Percentiles rank a stretch among this genome's conserved stretches.
phyloP scores from a whole-genome alignment of 106 monocot species.

The Dioscorea zingiberensis region DNA sequence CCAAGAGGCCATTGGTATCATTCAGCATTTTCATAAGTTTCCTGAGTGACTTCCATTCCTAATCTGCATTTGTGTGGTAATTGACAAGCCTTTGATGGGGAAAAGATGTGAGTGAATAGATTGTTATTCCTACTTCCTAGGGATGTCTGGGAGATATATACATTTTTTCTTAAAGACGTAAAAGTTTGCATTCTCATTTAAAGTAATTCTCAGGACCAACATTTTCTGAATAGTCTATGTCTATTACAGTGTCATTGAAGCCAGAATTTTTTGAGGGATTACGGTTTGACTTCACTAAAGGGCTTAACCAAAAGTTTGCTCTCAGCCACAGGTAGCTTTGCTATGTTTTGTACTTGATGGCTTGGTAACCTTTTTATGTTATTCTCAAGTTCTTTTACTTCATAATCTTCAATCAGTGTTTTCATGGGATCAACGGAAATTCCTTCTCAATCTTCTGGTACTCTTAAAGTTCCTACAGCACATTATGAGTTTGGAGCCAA shows the following conservation, averaged over 20 bases:
- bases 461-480: constrained; percentile 79
- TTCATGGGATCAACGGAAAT: constrained; percentile 96
- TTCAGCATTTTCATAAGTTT: too few species aligned
- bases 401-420: constrained; percentile 38
- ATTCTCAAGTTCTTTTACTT: background rate
- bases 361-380: background rate
- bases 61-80: too few species aligned
- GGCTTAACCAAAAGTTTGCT: constrained; percentile 89
- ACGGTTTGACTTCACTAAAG: constrained; percentile 96
- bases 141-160: too few species aligned
- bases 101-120: too few species aligned
- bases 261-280: constrained; percentile 94
- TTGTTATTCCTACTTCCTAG: too few species aligned
- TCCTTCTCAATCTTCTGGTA: constrained; percentile 71
- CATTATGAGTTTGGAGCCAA: constrained; percentile 99
- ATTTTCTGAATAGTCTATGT: background rate
- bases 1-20: too few species aligned
- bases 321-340: constrained; percentile 77
- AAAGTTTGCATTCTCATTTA: too few species aligned
- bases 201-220: too few species aligned
- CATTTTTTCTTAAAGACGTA: too few species aligned
- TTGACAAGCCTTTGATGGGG: too few species aligned
- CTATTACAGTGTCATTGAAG: constrained; percentile 85
- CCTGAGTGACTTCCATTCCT: too few species aligned
- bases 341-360: background rate